Percentiles rank a stretch among this genome's conserved stretches.
Conservation (phyloP, 257 asterid species). For the Coffea canephora region DNA sequence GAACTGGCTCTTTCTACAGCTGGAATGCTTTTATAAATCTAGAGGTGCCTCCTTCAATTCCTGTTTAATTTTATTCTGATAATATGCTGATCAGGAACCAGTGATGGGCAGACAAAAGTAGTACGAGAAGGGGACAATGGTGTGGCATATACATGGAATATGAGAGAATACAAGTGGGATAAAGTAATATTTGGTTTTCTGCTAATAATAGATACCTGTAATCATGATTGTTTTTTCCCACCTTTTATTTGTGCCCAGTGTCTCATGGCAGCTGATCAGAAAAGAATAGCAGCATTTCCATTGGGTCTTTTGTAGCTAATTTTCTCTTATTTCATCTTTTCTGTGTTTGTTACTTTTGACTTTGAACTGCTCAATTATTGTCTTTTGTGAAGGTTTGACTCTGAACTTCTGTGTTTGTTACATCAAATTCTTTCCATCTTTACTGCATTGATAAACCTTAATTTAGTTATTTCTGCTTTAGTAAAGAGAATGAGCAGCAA, state of each 20-base stretch:
- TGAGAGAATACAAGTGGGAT: conserved; percentile 85
- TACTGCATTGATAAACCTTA: not conserved
- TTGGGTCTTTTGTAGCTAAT: not conserved
- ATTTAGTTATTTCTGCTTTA: not conserved
- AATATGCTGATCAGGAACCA: conserved; percentile 59
- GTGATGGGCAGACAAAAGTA: conserved; percentile 91
- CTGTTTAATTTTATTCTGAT: not conserved
- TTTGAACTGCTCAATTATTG: too few species aligned
- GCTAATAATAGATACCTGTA: conserved; percentile 4
- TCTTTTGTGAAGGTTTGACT: not conserved
- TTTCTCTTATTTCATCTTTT: not conserved
- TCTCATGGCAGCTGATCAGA: not conserved
- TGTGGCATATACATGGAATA: conserved; percentile 94
- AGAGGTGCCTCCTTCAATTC: not conserved
- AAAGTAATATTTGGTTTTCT: conserved; percentile 46
- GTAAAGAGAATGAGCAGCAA: not conserved
- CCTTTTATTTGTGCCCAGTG: not conserved
- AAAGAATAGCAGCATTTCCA: not conserved
- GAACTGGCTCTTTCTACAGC: not conserved
- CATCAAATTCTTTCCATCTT: not conserved
- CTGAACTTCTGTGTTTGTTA: too few species aligned
- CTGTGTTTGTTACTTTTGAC: not conserved
- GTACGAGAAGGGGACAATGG: conserved; percentile 98
- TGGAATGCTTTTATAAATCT: not conserved
- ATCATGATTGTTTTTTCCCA: not conserved